These are phyloP conservation scores for Trichoderma cornu-damae DNA, from an alignment of 2,329 filamentous ascomycete genomes.

Conservation along the genomic window DNA sequence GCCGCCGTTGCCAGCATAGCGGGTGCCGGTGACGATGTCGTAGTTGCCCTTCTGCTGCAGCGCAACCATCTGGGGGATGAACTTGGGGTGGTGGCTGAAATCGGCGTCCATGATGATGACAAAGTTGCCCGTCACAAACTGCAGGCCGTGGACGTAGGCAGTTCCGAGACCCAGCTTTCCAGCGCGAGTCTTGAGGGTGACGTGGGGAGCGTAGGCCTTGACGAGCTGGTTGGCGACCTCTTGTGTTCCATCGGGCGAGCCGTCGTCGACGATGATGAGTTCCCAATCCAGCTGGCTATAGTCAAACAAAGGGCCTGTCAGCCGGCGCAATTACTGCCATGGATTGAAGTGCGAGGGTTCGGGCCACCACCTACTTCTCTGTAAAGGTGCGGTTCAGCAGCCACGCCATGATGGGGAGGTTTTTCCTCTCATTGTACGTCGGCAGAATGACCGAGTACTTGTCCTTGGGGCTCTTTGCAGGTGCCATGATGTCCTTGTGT, in stretches of 20 bases:
- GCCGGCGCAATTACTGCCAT: background rate
- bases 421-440: constrained; percentile 97
- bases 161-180: constrained; percentile 97
- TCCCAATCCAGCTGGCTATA: constrained; percentile 89
- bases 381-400: constrained; percentile 88
- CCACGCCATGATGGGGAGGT: constrained; percentile 94
- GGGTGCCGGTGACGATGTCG: constrained; percentile 94
- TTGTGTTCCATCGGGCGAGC: constrained; percentile 92
- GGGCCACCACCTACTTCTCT: constrained; percentile 61
- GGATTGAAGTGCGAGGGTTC: background rate
- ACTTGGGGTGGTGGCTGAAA: constrained; percentile 98
- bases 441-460: constrained; percentile 97
- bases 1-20: constrained; percentile 83
- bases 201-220: constrained; percentile 72
- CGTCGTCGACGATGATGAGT: constrained; percentile 96
- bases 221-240: constrained; percentile 85
- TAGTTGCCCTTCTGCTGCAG: constrained; percentile 72
- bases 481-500: constrained; percentile 40
- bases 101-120: constrained; percentile 99
- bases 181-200: constrained; percentile 78
- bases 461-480: constrained; percentile 45
- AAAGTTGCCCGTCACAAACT: constrained; percentile 87
- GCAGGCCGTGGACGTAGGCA: constrained; percentile 89
- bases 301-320: background rate
- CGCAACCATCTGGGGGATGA: constrained; percentile 90